Percentiles rank a stretch among this genome's conserved stretches.
Evolutionary conservation across 2,329 filamentous ascomycete species (phyloP).

Genomic region (Trichophaea hybrida): DNA sequence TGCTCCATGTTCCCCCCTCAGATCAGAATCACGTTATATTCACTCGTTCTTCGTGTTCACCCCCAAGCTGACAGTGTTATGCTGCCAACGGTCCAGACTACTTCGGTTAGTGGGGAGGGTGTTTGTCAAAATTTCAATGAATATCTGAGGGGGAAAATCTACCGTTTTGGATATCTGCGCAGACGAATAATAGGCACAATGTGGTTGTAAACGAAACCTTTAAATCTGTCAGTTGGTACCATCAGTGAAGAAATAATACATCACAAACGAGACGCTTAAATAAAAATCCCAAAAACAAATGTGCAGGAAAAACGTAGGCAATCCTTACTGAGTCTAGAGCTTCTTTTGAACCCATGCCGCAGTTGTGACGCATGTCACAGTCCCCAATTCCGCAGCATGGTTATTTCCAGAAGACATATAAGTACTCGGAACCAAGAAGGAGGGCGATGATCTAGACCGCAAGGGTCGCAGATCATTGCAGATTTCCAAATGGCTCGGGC

Average conservation of each 20-base stretch:
- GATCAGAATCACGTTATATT: not conserved
- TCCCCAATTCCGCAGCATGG: not conserved
- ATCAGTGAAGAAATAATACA: not conserved
- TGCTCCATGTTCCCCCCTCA: not conserved
- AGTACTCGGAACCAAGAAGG: not conserved
- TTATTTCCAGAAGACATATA: not conserved
- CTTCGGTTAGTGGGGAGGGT: not conserved
- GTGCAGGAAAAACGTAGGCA: not conserved
- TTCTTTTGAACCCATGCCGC: not conserved
- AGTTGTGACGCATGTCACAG: not conserved
- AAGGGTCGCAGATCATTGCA: not conserved
- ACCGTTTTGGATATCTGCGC: not conserved
- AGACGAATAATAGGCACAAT: not conserved
- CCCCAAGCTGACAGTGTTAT: not conserved
- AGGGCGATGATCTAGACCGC: slow-evolving; percentile 1
- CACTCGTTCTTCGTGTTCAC: not conserved
- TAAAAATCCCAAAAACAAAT: not conserved
- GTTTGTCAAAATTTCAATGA: not conserved
- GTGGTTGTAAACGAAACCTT: not conserved
- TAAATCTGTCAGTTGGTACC: not conserved
- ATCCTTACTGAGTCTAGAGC: not conserved
- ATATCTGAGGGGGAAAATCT: not conserved
- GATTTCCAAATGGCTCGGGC: not conserved
- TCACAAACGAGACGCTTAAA: not conserved
- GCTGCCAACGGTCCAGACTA: not conserved